These are phyloP conservation scores for Mycosarcoma mackinlayi DNA, from an alignment of 1,284 basidiomycete species.

Conservation along the genomic window DNA sequence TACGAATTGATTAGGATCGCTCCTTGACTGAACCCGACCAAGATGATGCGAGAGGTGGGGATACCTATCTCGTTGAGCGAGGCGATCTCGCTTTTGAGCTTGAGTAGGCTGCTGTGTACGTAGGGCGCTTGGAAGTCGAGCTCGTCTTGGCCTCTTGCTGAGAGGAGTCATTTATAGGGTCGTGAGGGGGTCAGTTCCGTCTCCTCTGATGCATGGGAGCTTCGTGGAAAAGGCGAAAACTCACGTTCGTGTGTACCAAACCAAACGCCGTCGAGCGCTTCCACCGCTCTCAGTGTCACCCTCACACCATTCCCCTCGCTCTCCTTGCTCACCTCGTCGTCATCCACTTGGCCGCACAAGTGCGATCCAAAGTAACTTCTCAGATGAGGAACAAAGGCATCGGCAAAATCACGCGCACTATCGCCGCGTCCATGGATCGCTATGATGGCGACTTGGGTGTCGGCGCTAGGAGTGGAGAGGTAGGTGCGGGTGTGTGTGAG, in stretches of 20 bases:
- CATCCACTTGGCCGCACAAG: conserved; percentile 7
- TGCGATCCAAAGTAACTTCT: conserved; percentile 15
- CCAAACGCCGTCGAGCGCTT: conserved; percentile 18
- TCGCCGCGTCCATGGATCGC: conserved; percentile 36
- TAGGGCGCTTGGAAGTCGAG: conserved; percentile 17
- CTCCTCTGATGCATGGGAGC: too few relatives aligned
- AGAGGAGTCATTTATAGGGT: too few relatives aligned
- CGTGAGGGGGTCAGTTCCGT: too few relatives aligned
- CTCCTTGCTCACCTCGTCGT: not conserved
- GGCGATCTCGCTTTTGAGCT: conserved; percentile 16
- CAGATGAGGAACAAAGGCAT: conserved; percentile 23
- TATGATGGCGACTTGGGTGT: conserved; percentile 20
- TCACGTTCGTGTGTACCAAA: conserved; percentile 15
- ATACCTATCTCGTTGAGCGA: conserved; percentile 14
- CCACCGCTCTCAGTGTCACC: conserved; percentile 15
- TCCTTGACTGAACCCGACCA: conserved; percentile 29
- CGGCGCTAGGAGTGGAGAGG: not conserved
- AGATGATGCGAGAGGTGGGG: conserved; percentile 10
- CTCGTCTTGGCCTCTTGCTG: conserved; percentile 13
- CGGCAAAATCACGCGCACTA: conserved; percentile 31
- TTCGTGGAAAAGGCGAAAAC: too few relatives aligned
- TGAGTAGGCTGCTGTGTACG: conserved; percentile 17
- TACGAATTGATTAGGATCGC: conserved; percentile 23
- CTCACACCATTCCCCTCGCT: not conserved
- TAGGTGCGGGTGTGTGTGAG: conserved; percentile 20